These are phyloP conservation scores for Mucor irregularis DNA, from an alignment of 371 early-diverging fungal species.

Conservation along the genomic window DNA sequence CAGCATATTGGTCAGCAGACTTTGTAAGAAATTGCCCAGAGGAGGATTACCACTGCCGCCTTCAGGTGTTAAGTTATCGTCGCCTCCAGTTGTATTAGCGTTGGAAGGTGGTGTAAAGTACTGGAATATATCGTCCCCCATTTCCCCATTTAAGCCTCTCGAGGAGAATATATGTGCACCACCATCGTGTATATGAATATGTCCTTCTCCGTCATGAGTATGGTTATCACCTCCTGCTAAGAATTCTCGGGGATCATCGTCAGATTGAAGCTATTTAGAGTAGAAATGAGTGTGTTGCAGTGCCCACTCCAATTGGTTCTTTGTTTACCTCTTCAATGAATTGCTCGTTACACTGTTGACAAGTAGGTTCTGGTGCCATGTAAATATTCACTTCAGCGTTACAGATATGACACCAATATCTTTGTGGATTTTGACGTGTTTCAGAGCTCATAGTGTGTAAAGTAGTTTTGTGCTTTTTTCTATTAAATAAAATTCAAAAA, in stretches of 20 bases:
- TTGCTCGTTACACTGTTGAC: slow-evolving; percentile 63
- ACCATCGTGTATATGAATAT: slow-evolving; percentile 2
- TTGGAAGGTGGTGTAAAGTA: slow-evolving; percentile 16
- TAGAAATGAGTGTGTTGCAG: not conserved
- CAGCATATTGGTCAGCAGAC: slow-evolving; percentile 19
- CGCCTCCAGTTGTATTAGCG: not conserved
- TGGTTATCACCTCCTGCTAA: slow-evolving; percentile 16
- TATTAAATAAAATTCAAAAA: not conserved
- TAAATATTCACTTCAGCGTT: slow-evolving; percentile 42
- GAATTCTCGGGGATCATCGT: slow-evolving; percentile 50
- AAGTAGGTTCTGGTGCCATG: slow-evolving; percentile 61
- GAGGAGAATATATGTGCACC: slow-evolving; percentile 19
- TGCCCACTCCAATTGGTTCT: not conserved
- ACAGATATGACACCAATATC: slow-evolving; percentile 50
- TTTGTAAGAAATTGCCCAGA: slow-evolving; percentile 30
- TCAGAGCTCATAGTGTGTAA: slow-evolving; percentile 27
- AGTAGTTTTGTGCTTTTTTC: not conserved
- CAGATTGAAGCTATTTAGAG: slow-evolving; percentile 35
- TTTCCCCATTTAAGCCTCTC: slow-evolving; percentile 16
- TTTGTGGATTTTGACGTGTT: slow-evolving; percentile 24
- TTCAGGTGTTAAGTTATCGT: not conserved
- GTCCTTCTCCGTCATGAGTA: not conserved
- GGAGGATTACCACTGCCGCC: slow-evolving; percentile 1
- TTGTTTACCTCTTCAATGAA: slow-evolving; percentile 67
- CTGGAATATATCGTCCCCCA: slow-evolving; percentile 30